phyloP scores from a whole-genome alignment of 129 eudicot genomes.

The Cynara cardunculus region DNA sequence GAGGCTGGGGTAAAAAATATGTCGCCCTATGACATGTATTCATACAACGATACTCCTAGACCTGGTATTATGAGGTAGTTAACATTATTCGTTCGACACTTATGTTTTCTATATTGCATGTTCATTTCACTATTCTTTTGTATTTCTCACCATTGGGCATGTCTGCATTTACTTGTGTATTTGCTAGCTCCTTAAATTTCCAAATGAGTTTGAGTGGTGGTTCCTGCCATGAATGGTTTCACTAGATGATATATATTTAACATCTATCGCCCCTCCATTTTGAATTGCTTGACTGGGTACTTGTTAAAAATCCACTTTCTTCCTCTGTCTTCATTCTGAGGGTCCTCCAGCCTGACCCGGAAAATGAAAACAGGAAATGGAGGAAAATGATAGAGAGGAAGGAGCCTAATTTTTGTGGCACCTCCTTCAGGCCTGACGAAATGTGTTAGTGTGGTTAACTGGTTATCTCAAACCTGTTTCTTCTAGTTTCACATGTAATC shows the following conservation, averaged over 20 bases:
- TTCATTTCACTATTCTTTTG: slow-evolving; percentile 8
- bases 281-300: not conserved
- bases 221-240: not conserved
- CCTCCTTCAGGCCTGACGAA: not conserved
- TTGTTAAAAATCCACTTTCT: not conserved
- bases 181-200: too few species aligned
- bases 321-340: not conserved
- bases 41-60: slow-evolving; percentile 55
- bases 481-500: not conserved
- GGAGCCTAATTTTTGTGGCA: not conserved
- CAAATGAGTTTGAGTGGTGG: not conserved
- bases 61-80: slow-evolving; percentile 62
- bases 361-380: not conserved
- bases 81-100: not conserved
- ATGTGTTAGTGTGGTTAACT: not conserved
- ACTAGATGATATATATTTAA: not conserved
- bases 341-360: not conserved
- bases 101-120: not conserved
- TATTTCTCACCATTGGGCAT: not conserved
- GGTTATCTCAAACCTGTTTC: not conserved
- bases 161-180: not conserved
- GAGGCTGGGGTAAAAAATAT: slow-evolving; percentile 68
- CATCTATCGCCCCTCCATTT: not conserved
- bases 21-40: slow-evolving; percentile 54
- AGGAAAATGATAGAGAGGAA: not conserved